Evolutionary conservation across 495 filamentous ascomycete genomes (phyloP).

Genomic region (Penicillium antarcticum): DNA sequence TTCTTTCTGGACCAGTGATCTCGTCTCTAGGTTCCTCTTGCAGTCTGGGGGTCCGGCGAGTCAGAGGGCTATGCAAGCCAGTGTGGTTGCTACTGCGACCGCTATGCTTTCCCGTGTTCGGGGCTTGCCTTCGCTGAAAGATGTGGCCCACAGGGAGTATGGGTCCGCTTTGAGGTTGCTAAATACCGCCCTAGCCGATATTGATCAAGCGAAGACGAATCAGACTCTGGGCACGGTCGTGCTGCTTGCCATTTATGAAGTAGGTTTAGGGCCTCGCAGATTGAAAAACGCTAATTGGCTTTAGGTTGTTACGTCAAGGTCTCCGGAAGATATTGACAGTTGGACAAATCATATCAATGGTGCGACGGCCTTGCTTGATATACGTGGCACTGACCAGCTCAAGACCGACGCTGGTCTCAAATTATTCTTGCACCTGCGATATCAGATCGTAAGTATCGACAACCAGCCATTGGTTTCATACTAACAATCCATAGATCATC

Average conservation of each 20-base stretch:
- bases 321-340: constrained; percentile 41
- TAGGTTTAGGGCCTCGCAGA: constrained; percentile 14
- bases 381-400: constrained; percentile 57
- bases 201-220: constrained; percentile 55
- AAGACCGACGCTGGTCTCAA: constrained; percentile 49
- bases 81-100: constrained; percentile 48
- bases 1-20: constrained; percentile 28
- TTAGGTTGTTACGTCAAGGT: constrained; percentile 48
- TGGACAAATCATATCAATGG: constrained; percentile 62
- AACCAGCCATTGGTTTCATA: background rate
- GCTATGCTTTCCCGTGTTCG: constrained; percentile 47
- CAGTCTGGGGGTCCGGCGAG: constrained; percentile 17
- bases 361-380: constrained; percentile 51
- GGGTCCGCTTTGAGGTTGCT: constrained; percentile 43
- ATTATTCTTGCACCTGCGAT: constrained; percentile 56
- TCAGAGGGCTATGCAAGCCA: constrained; percentile 38
- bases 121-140: constrained; percentile 29
- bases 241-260: constrained; percentile 51
- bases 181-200: constrained; percentile 52
- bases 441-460: constrained; percentile 35
- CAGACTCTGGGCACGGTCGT: constrained; percentile 60
- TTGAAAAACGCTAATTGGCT: constrained; percentile 8
- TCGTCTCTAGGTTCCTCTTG: constrained; percentile 21
- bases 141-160: constrained; percentile 45
- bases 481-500: constrained; percentile 26